Evolutionary conservation across 805 yeast species (phyloP), one percentile per base, ranked within the genome.

Genomic region (Ogataea philodendri): DNA sequence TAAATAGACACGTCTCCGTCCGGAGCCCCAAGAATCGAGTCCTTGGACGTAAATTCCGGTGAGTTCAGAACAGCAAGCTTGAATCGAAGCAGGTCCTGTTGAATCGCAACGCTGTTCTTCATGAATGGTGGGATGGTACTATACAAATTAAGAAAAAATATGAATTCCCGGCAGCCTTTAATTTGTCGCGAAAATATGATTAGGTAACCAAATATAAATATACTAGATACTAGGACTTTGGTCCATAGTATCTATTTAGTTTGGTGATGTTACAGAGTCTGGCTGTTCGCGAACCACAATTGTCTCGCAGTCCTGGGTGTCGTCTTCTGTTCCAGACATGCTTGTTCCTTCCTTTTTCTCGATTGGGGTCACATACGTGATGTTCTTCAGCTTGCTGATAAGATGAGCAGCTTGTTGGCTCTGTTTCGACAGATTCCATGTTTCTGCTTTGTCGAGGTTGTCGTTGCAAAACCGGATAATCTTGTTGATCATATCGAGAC

Each of bases 401-500:
- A 61, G 39, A 29, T 51, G 44, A 7, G 43, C 35, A 36, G 55
- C 56, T 29, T 57, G 60, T 26, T 56, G 50, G 31, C 34, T 42
- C 32, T 59, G 62, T 30, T 53, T 52, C 19, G 49, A 51, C 8
- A 44, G 38, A 31, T 63, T 61, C 97, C 97, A 90, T 15, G 70
- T 66, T 57, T 93, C 97, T 1, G 96, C 96, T 46, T 81, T 79
- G 30, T 76, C 81, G 35, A 90, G 66, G 32, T 88, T 88, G 30
- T 84, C 89, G 54, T 84, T 90, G 49, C 94, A 87, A 5, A 89
- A 89, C 32, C 72, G 72, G 46, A 88, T 87, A 13, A 90, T 81
- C 39, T 84, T 83, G 25, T 81, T 72, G 22, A 90, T 81, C 87
- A 89, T 84, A 26, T 84, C 93, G 30, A 90, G 64, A 0, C 96